Percentiles rank a stretch among this genome's conserved stretches.
Evolutionary conservation across 2,329 filamentous ascomycete species (phyloP).

Genomic region (Colletotrichum tamarilloi): DNA sequence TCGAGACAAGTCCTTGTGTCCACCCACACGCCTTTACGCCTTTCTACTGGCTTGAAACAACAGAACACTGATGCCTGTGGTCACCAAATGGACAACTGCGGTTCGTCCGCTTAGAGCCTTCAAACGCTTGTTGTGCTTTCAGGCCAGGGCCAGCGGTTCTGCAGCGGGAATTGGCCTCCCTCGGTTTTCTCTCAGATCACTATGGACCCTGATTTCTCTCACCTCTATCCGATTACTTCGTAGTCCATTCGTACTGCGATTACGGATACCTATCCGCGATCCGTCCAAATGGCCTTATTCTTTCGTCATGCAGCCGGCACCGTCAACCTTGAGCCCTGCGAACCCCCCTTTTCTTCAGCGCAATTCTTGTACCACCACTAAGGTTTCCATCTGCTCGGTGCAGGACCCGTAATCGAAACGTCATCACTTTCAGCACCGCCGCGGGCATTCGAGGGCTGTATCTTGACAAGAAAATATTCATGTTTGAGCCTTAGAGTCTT

Average conservation of each 20-base stretch:
- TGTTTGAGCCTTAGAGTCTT: neutral
- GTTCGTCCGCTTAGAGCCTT: neutral
- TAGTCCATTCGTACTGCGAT: neutral
- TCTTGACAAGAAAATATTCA: neutral
- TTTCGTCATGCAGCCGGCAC: slow-evolving; percentile 21
- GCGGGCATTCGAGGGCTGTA: neutral
- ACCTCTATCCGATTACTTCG: neutral
- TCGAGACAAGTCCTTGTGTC: neutral
- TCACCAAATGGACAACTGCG: neutral
- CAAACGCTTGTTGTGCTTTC: slow-evolving; percentile 6
- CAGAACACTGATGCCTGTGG: neutral
- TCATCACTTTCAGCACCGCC: slow-evolving; percentile 13
- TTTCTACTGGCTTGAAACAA: neutral
- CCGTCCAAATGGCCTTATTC: slow-evolving; percentile 11
- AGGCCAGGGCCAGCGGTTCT: neutral
- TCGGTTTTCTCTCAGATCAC: neutral
- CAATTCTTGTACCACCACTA: neutral
- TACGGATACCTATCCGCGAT: neutral
- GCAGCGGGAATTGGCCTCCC: neutral
- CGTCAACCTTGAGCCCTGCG: slow-evolving; percentile 24
- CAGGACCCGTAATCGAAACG: slow-evolving; percentile 14
- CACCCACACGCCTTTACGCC: neutral
- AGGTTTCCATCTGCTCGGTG: slow-evolving; percentile 1
- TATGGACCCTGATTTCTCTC: neutral
- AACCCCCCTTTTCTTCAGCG: neutral